Conservation (phyloP, 805 yeast species). For the Saccharomycopsis babjevae region DNA sequence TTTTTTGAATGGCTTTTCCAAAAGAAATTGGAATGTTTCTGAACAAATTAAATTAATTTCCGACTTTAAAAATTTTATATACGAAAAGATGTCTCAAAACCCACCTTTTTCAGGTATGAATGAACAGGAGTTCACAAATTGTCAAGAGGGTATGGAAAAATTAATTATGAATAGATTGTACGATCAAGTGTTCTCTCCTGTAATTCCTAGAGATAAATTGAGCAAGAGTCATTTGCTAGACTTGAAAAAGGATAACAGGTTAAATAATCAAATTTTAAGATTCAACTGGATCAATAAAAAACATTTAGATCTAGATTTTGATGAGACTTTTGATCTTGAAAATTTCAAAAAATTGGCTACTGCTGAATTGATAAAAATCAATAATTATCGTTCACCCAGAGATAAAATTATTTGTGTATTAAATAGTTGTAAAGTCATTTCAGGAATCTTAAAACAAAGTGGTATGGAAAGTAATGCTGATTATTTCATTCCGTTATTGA, state of each 20-base stretch:
- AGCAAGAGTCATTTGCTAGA: slow-evolving; percentile 55
- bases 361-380: slow-evolving; percentile 66
- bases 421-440: slow-evolving; percentile 87
- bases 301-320: slow-evolving; percentile 66
- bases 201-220: slow-evolving; percentile 26
- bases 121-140: slow-evolving; percentile 51
- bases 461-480: slow-evolving; percentile 74
- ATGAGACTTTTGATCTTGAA: slow-evolving; percentile 37
- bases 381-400: slow-evolving; percentile 82
- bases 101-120: slow-evolving; percentile 71
- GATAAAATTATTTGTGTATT: slow-evolving; percentile 87
- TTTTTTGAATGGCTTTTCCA: slow-evolving; percentile 66
- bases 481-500: slow-evolving; percentile 80
- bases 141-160: slow-evolving; percentile 88
- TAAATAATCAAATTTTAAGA: slow-evolving; percentile 44
- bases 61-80: slow-evolving; percentile 71
- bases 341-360: slow-evolving; percentile 59
- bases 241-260: slow-evolving; percentile 44
- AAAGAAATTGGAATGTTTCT: slow-evolving; percentile 55
- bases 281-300: slow-evolving; percentile 63
- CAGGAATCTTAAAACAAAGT: slow-evolving; percentile 67
- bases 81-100: slow-evolving; percentile 45
- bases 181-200: slow-evolving; percentile 69
- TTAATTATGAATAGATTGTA: slow-evolving; percentile 82
- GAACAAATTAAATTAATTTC: slow-evolving; percentile 71